These are phyloP conservation scores for Picea abies DNA, from an alignment of 83 land plant genomes.

Conservation along the genomic window DNA sequence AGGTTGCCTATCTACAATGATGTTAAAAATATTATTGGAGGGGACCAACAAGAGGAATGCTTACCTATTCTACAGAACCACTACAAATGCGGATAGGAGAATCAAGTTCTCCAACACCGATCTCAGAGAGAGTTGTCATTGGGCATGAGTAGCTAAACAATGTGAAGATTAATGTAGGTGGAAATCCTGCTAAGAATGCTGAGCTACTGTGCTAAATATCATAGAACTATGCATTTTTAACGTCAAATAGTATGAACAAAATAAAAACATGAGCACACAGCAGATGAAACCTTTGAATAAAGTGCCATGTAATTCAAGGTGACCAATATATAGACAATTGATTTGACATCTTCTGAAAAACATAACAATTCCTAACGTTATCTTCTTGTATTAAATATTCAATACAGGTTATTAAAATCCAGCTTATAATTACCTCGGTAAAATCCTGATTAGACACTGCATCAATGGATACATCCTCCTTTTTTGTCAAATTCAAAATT, in stretches of 20 bases:
- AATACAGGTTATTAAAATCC: background rate
- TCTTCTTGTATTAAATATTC: background rate
- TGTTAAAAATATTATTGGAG: background rate
- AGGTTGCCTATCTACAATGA: too few species aligned
- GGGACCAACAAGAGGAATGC: background rate
- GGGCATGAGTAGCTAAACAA: background rate
- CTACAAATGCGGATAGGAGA: background rate
- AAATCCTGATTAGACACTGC: constrained; percentile 81
- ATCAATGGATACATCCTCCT: constrained; percentile 64
- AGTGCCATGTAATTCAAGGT: background rate
- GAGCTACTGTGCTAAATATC: too few species aligned
- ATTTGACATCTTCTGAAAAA: background rate
- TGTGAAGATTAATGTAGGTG: too few species aligned
- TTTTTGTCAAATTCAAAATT: constrained; percentile 65
- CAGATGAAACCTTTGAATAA: too few species aligned
- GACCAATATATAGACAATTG: background rate
- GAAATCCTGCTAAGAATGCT: too few species aligned
- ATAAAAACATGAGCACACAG: too few species aligned
- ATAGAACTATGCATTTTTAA: too few species aligned
- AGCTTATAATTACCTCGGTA: constrained; percentile 55
- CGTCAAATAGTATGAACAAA: too few species aligned
- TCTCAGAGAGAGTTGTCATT: background rate
- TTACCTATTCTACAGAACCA: background rate
- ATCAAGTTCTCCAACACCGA: background rate
- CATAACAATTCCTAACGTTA: background rate